Evolutionary conservation across 177 flowering plant species (phyloP).

Genomic region (Telopea speciosissima): DNA sequence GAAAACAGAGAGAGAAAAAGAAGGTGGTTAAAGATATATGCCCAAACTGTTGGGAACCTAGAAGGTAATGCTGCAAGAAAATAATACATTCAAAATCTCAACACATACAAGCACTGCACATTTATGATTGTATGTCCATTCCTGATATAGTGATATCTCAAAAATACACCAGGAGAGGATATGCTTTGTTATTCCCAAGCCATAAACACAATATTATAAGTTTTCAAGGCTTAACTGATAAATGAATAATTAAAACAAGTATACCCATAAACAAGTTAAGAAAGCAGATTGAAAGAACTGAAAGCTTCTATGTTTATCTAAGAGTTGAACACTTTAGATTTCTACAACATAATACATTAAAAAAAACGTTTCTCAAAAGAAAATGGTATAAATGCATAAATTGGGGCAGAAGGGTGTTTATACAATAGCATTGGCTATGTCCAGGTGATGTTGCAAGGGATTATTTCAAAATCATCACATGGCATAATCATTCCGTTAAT

Average conservation of each 20-base stretch:
- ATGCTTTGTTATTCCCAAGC: neutral
- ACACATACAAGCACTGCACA: neutral
- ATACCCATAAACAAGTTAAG: no score
- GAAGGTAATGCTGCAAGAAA: conserved; percentile 3
- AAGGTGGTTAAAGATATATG: conserved; percentile 2
- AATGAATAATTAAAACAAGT: no score
- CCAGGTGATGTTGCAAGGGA: neutral
- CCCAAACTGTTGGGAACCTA: neutral
- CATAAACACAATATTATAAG: neutral
- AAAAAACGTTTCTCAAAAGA: neutral
- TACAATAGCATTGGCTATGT: neutral
- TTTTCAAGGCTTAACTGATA: neutral
- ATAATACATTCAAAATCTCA: neutral
- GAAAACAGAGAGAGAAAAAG: conserved; percentile 6
- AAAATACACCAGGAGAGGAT: neutral
- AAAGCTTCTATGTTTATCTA: neutral
- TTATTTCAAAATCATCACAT: neutral
- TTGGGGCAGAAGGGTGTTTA: neutral
- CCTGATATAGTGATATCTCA: neutral
- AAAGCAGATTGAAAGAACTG: no score
- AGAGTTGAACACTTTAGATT: neutral
- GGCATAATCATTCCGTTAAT: neutral
- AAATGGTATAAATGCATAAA: neutral
- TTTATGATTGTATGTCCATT: neutral
- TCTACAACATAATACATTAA: neutral